Base-by-base conservation (phyloP, 2,329 filamentous ascomycete species). In the Cordyceps javanica region DNA sequence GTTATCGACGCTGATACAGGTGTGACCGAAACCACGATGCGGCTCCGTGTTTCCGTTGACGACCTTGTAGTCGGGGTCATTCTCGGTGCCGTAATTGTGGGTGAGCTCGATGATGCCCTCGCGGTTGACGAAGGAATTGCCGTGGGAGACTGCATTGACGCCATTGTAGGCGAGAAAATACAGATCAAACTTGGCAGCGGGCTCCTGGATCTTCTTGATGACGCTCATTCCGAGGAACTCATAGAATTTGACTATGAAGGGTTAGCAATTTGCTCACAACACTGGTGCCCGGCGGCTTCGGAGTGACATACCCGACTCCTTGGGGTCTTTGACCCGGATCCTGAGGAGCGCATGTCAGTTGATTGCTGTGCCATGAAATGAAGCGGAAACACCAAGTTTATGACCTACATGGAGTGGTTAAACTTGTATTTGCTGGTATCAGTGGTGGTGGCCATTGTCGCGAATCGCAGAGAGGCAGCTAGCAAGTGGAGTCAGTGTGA, bases 81-180 rank as follows among this genome's bases (percentile, higher is more conserved):
- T 78, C 74, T 97, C 94, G 21, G 92, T 97, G 68, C 94, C 94
- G 73, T 96, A 91, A 73, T 87, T 87, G 73, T 87, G 83, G 56
- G 84, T 87, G 62, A 99, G 82, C 74, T 99, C 94, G 63, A 99
- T 85, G 41, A 97, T 82, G 48, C 90, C 94, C 73, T 96, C 88
- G 56, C 94, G 88, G 73, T 96, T 90, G 77, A 87, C 92, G 30
- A 74, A 69, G 68, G 87, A 83, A 62, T 86, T 86, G 66, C 87
- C 88, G 58, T 82, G 78, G 10, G 89, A 94, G n/a, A 83, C 76
- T 14, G 93, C 88, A 38, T 82, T 78, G 10, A 90, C 83, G 32
- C 84, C 82, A 70, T 96, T 88, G 75, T 95, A 97, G 60, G 87
- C 91, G 60, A 99, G 81, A 76, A 97, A 97, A 79, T 97, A 97